Evolutionary conservation across 257 asterid species (phyloP), one percentile per base, ranked within the genome.

Genomic region (Verbena officinalis): DNA sequence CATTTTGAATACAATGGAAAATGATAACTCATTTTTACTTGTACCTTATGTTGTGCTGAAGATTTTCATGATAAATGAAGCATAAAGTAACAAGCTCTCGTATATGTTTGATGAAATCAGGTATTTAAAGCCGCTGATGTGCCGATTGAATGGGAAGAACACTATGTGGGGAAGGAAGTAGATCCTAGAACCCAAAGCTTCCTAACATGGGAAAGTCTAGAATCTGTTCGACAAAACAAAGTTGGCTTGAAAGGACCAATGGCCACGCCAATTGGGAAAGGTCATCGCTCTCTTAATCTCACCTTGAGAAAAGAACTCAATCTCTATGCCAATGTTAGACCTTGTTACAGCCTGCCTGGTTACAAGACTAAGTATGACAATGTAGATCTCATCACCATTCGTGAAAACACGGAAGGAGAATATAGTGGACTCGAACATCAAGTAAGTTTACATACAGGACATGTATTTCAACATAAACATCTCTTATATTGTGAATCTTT

Each of bases 241-340:
- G 75, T 82, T 55, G 88, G 88, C 23, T 20, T 84, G 54, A 82
- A 82, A 72, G 91, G 91, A 27, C 91, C 91, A 15, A 84, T 84
- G 91, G 91, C 91, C 48, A 84, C 91, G 4, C 91, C 91, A 55
- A 78, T 84, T 23, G 91, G 91, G 24, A 82, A 82, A 73, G 91
- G 91, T 19, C 84, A 79, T 56, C 88, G 91, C 21, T 84, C 91
- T 10, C 80, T 84, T 60, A 84, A 84, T 68, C 88, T 84, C 72
- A 80, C 88, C 4, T 55, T 84, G 77, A 81, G 91, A 75, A 82
- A 84, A 62, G 88, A 84, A 76, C 79, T 84, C 44, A 82, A 80
- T 68, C 80, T 84, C 39, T 84, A 84, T 59, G 88, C 91, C 78
- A 81, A 81, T 73, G 88, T 84, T 56, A 81, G 88, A 73, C 88